phyloP scores from a whole-genome alignment of 1,284 basidiomycete genomes.

The Melampsora larici-populina region DNA sequence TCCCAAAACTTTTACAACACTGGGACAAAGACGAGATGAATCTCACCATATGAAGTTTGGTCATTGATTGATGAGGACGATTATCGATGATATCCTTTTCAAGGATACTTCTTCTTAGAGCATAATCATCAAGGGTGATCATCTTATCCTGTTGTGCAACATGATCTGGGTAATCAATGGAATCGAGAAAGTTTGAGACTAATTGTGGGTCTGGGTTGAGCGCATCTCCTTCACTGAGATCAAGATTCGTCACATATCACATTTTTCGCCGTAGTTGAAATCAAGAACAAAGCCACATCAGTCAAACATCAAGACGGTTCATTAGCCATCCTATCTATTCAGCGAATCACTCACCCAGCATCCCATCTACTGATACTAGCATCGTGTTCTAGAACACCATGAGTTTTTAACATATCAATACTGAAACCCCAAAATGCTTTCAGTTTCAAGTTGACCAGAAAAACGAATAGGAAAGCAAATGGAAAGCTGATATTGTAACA shows the following conservation, averaged over 20 bases:
- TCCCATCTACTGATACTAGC: slow-evolving; percentile 33
- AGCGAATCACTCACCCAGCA: neutral
- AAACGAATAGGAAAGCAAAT: slow-evolving; percentile 25
- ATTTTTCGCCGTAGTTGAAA: too few relatives aligned
- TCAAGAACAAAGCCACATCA: neutral
- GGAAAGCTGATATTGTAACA: slow-evolving; percentile 37
- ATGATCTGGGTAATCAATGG: neutral
- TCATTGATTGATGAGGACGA: slow-evolving; percentile 16
- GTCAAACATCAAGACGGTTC: neutral
- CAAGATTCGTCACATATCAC: neutral
- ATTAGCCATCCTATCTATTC: neutral
- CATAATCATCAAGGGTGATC: slow-evolving; percentile 30
- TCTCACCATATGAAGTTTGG: slow-evolving; percentile 23
- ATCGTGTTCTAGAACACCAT: slow-evolving; percentile 40
- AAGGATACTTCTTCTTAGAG: slow-evolving; percentile 14
- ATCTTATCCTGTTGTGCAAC: slow-evolving; percentile 14
- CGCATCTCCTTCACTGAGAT: slow-evolving; percentile 26
- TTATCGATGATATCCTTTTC: slow-evolving; percentile 13
- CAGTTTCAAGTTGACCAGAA: slow-evolving; percentile 20
- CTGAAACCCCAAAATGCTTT: slow-evolving; percentile 14
- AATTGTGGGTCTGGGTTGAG: slow-evolving; percentile 20
- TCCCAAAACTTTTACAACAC: neutral
- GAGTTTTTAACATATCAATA: slow-evolving; percentile 12
- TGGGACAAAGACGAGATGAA: neutral
- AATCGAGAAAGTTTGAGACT: slow-evolving; percentile 20